These are phyloP conservation scores for Ogataea pignaliae DNA, from an alignment of 805 yeast species.

Conservation along the genomic window DNA sequence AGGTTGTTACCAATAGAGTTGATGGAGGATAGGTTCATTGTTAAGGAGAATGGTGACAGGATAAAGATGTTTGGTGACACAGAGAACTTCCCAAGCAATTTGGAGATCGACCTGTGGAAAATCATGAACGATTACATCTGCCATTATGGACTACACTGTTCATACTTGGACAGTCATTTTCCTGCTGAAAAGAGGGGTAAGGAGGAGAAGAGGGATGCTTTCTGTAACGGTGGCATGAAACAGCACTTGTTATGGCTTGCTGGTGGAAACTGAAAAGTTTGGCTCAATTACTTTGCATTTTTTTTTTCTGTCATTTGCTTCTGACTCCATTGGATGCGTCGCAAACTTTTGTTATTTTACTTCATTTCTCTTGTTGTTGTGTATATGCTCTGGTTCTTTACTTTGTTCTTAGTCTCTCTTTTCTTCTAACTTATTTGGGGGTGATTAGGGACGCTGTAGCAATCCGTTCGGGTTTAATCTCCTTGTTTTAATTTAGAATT, in stretches of 20 bases:
- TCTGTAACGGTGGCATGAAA: conserved; percentile 24
- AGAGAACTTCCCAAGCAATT: conserved; percentile 12
- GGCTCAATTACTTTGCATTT: too few species aligned
- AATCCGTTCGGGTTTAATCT: too few species aligned
- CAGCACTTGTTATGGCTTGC: conserved; percentile 28
- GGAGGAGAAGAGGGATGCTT: conserved; percentile 9
- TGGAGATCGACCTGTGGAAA: conserved; percentile 27
- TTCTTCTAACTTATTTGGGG: too few species aligned
- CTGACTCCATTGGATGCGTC: too few species aligned
- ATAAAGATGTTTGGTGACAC: conserved; percentile 25
- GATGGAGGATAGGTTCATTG: conserved; percentile 20
- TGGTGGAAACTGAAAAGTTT: conserved; percentile 8
- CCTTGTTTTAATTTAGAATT: too few species aligned
- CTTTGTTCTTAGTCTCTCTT: too few species aligned
- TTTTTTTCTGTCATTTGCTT: too few species aligned
- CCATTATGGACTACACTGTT: conserved; percentile 21
- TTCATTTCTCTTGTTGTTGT: too few species aligned
- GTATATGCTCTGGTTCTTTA: too few species aligned
- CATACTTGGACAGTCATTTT: conserved; percentile 24
- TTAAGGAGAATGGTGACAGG: conserved; percentile 31
- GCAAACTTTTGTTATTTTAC: too few species aligned
- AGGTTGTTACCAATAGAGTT: conserved; percentile 29
- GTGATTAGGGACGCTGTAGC: too few species aligned
- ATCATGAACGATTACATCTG: conserved; percentile 31
- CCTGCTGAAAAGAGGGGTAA: conserved; percentile 12